phyloP scores from a whole-genome alignment of 352 stramenopile genomes.

The Globisporangium radiosum region DNA sequence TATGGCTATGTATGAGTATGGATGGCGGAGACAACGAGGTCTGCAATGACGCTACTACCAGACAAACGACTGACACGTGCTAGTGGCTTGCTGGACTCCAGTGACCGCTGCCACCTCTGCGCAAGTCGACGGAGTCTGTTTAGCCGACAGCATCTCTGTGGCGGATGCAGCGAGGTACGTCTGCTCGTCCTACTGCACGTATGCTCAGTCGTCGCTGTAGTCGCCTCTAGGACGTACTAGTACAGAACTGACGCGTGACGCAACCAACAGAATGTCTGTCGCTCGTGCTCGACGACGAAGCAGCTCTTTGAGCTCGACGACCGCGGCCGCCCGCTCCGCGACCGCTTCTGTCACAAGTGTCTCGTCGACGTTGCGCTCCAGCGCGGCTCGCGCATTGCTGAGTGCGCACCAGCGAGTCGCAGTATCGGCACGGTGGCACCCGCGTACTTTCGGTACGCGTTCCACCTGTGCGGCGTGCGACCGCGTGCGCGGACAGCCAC shows the following conservation, averaged over 20 bases:
- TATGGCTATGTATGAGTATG: too few relatives aligned
- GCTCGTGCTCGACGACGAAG: slow-evolving; percentile 34
- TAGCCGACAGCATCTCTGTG: slow-evolving; percentile 6
- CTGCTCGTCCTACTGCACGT: not conserved
- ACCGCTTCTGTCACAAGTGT: slow-evolving; percentile 38
- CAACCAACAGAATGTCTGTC: slow-evolving; percentile 30
- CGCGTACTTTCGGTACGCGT: slow-evolving; percentile 12
- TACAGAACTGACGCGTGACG: too few relatives aligned
- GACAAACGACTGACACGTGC: too few relatives aligned
- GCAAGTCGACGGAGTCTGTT: slow-evolving; percentile 1
- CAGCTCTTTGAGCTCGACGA: slow-evolving; percentile 41
- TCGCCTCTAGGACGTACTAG: too few relatives aligned
- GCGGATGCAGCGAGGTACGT: slow-evolving; percentile 23
- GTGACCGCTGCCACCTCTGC: slow-evolving; percentile 3
- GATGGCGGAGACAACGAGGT: too few relatives aligned
- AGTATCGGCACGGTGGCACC: not conserved
- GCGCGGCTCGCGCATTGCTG: slow-evolving; percentile 2
- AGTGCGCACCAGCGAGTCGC: not conserved
- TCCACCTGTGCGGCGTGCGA: not conserved
- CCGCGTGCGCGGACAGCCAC: too few relatives aligned
- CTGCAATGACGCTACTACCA: too few relatives aligned
- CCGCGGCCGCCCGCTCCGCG: slow-evolving; percentile 22
- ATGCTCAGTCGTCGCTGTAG: not conserved
- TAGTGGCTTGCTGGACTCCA: slow-evolving; percentile 12
- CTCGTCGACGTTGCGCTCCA: slow-evolving; percentile 17